These are phyloP conservation scores for Nymphaea thermarum DNA, from an alignment of 164 flowering plant genomes.

Conservation along the genomic window DNA sequence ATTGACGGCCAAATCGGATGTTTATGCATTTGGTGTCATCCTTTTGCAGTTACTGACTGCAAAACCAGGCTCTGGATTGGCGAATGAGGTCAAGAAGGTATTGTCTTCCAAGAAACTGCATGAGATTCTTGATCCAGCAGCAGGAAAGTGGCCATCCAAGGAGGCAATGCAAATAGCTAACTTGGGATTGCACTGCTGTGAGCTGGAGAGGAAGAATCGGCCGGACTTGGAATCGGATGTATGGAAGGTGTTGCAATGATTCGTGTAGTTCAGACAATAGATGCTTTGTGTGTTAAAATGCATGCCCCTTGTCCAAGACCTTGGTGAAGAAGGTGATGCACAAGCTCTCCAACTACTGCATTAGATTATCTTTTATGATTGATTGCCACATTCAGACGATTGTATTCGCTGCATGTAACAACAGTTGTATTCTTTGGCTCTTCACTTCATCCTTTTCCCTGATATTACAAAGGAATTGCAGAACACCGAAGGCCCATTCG, in stretches of 20 bases:
- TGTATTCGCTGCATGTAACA: too few relatives aligned
- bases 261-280: not conserved
- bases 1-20: conserved; percentile 16
- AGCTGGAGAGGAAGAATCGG: conserved; percentile 3
- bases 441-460: too few relatives aligned
- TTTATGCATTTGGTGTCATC: conserved; percentile 36
- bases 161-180: conserved; percentile 31
- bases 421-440: too few relatives aligned
- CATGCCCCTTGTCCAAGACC: too few relatives aligned
- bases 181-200: conserved; percentile 32
- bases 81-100: conserved; percentile 16
- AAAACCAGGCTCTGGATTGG: conserved; percentile 25
- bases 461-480: too few relatives aligned
- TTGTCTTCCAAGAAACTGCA: conserved; percentile 10
- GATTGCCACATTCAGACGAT: too few relatives aligned
- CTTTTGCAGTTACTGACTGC: conserved; percentile 48
- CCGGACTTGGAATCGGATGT: conserved; percentile 8
- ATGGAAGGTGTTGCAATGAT: not conserved
- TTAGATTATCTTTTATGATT: too few relatives aligned
- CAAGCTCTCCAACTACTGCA: too few relatives aligned
- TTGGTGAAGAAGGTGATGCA: too few relatives aligned
- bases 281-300: too few relatives aligned
- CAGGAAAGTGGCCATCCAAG: conserved; percentile 54
- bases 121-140: conserved; percentile 27
- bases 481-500: too few relatives aligned